A percentile compares a stretch with the other conserved stretches of the same genome.
Conservation (phyloP, 2,329 filamentous ascomycete genomes). For the Clonostachys byssicola region DNA sequence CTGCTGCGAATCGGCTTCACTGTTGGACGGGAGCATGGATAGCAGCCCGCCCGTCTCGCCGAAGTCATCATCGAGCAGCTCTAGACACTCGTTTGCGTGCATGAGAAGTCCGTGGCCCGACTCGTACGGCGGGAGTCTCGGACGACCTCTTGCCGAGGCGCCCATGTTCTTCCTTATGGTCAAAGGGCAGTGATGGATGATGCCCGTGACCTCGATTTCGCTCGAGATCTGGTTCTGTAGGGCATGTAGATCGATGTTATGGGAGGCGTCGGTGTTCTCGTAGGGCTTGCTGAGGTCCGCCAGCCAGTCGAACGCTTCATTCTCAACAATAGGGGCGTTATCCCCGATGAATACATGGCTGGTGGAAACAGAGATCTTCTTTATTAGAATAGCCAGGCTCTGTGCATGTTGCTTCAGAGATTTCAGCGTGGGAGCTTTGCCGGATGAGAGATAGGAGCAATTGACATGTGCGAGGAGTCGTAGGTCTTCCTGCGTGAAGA, state of each 20-base stretch:
- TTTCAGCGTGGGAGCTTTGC: slow-evolving; percentile 46
- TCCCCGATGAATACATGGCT: slow-evolving; percentile 4
- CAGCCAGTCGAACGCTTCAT: slow-evolving; percentile 55
- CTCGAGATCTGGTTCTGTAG: slow-evolving; percentile 38
- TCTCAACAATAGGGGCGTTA: slow-evolving; percentile 7
- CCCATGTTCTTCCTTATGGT: slow-evolving; percentile 13
- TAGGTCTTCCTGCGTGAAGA: slow-evolving; percentile 11
- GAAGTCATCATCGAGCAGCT: slow-evolving; percentile 56
- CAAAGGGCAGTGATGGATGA: slow-evolving; percentile 42
- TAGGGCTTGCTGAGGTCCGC: slow-evolving; percentile 45
- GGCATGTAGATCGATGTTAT: slow-evolving; percentile 39
- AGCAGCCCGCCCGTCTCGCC: slow-evolving; percentile 50
- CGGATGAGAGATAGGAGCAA: slow-evolving; percentile 54
- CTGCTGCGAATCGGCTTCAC: slow-evolving; percentile 24
- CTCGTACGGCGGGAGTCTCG: slow-evolving; percentile 27
- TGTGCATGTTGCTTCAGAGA: slow-evolving; percentile 58
- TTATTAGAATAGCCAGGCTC: slow-evolving; percentile 49
- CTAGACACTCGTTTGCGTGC: slow-evolving; percentile 57
- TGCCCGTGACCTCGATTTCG: slow-evolving; percentile 33
- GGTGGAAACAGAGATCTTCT: slow-evolving; percentile 34
- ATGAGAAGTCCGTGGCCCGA: slow-evolving; percentile 44
- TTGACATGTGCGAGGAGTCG: slow-evolving; percentile 38
- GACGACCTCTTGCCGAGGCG: slow-evolving; percentile 4
- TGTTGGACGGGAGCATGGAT: slow-evolving; percentile 42
- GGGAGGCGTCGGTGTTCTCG: slow-evolving; percentile 37